Evolutionary conservation across 1,284 basidiomycete species (phyloP), one percentile per base, ranked within the genome.

Genomic region (Pascua sp.): DNA sequence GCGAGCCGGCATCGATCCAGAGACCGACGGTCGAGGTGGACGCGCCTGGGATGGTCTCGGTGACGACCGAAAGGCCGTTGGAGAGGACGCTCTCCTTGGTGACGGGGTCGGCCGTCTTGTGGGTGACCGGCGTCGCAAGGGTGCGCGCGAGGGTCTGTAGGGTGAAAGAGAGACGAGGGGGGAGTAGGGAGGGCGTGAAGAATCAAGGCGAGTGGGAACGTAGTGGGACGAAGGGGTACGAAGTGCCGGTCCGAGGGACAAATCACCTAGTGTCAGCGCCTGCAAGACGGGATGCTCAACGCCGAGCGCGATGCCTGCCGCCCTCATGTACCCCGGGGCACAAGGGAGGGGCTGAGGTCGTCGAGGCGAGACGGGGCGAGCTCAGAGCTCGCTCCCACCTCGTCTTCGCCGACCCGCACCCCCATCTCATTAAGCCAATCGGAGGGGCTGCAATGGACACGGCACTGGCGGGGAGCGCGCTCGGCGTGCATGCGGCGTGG

Each of bases 21-120:
- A 98, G 89, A 68, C 96, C 96, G 47, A 98, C 93, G 38, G 95
- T 98, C 15, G 95, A 95, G 12, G 95, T 98, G 80, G 95, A 90
- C n/a, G 92, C 89, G 75, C 91, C 87, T 18, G 92, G 85, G 66
- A 94, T 91, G 32, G 91, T 83, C 81, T 98, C 94, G 8, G 90
- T 92, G 43, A 90, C 90, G 64, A 93, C 85, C n/a, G 90, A 93
- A 58, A 95, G 81, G 59, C 93, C 93, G 80, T 95, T 96, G 15
- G 89, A 82, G 55, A 97, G 86, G 8, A 90, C 92, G 38, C 91
- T 88, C 62, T 90, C 85, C 78, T 93, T 86, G 49, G 92, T 95
- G 61, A 87, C 81, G 51, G 91, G 91, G 57, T 85, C 82, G 55
- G 81, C 78, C 65, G 83, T 74, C 73, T 84, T 84, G 67, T 83